Evolutionary conservation across 805 yeast genomes (phyloP).

Genomic region (Torulaspora indica): DNA sequence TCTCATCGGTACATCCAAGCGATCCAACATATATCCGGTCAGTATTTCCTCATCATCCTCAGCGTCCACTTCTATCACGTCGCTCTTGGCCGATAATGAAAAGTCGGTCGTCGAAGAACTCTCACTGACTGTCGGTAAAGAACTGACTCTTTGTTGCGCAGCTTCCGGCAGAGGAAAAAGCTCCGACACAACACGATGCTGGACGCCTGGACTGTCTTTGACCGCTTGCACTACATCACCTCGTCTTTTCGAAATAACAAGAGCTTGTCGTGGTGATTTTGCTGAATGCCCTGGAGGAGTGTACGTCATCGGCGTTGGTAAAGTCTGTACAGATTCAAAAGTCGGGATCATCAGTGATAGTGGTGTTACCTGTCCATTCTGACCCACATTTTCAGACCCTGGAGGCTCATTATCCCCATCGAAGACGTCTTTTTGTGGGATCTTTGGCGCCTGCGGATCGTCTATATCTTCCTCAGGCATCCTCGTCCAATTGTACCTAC

Average conservation of each 20-base stretch:
- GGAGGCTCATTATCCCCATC: background rate
- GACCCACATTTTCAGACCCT: background rate
- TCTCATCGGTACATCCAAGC: conserved; percentile 14
- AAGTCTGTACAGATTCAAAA: conserved; percentile 23
- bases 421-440: conserved; percentile 21
- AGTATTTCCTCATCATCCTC: conserved; percentile 14
- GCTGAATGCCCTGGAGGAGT: conserved; percentile 22
- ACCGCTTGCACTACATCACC: conserved; percentile 4
- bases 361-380: conserved; percentile 18
- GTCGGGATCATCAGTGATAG: conserved; percentile 21
- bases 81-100: conserved; percentile 2
- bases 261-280: conserved; percentile 19
- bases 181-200: conserved; percentile 29
- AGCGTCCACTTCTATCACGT: conserved; percentile 4
- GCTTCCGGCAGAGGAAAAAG: conserved; percentile 20
- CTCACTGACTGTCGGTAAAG: conserved; percentile 26
- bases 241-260: conserved; percentile 21
- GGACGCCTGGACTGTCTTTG: conserved; percentile 11
- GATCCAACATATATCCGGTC: conserved; percentile 19
- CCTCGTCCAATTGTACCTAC: background rate
- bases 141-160: conserved; percentile 24
- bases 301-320: conserved; percentile 35
- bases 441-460: conserved; percentile 20
- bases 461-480: conserved; percentile 9
- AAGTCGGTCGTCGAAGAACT: conserved; percentile 8